A percentile compares a stretch with the other conserved stretches of the same genome.
Evolutionary conservation across 352 stramenopile genomes (phyloP).

Genomic region (Phytophthora melonis): DNA sequence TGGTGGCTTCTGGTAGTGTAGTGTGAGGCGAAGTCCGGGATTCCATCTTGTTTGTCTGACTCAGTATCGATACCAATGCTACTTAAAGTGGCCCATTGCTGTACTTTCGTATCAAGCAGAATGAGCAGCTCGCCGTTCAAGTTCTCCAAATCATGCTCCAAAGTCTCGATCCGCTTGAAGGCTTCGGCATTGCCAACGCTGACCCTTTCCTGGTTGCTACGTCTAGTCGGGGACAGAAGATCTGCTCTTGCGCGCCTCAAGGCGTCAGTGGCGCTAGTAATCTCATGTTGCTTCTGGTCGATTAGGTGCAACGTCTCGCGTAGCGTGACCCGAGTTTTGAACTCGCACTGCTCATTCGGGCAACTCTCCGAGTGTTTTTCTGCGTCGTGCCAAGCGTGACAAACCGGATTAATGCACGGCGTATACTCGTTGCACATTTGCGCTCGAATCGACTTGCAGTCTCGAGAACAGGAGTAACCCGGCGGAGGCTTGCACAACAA

Average conservation of each 20-base stretch:
- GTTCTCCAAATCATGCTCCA: neutral
- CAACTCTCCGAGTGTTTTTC: slow-evolving; percentile 65
- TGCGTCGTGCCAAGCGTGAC: slow-evolving; percentile 65
- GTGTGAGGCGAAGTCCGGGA: slow-evolving; percentile 54
- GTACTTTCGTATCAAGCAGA: neutral
- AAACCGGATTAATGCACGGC: slow-evolving; percentile 62
- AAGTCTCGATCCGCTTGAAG: neutral
- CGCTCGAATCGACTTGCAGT: slow-evolving; percentile 54
- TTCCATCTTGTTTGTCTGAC: slow-evolving; percentile 47
- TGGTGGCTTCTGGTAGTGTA: slow-evolving; percentile 36
- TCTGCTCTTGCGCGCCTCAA: neutral
- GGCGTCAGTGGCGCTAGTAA: neutral
- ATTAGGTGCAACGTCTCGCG: slow-evolving; percentile 78
- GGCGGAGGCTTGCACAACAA: slow-evolving; percentile 58
- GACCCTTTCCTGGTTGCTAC: neutral
- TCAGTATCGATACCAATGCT: slow-evolving; percentile 56
- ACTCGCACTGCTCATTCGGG: slow-evolving; percentile 58
- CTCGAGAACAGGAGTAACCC: slow-evolving; percentile 40
- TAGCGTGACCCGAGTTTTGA: slow-evolving; percentile 62
- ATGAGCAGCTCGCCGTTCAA: slow-evolving; percentile 4
- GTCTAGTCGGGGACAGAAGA: neutral
- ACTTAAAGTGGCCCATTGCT: slow-evolving; percentile 5
- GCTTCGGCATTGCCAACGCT: neutral
- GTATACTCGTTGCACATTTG: slow-evolving; percentile 64
- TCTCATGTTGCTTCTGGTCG: slow-evolving; percentile 54